Percentiles rank a stretch among this genome's conserved stretches.
Evolutionary conservation across 2,329 filamentous ascomycete genomes (phyloP).

Genomic region (Microcyclospora tardicrescens): DNA sequence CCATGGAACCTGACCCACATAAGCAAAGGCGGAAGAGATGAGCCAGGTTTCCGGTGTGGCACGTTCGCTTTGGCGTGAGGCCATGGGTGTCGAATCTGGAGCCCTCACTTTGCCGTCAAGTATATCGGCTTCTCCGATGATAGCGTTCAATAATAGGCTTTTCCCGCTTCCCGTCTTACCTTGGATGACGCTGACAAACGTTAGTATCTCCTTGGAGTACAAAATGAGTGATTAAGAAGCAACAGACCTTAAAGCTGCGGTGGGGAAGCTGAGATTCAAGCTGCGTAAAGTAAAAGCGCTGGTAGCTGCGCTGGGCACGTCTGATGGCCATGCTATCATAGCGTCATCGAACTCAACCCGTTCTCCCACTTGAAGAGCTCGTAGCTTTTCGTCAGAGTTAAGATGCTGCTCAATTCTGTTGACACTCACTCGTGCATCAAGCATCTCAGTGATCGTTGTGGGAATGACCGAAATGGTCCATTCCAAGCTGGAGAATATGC

Average conservation of each 20-base stretch:
- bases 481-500: neutral
- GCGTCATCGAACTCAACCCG: neutral
- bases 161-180: neutral
- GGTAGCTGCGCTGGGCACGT: neutral
- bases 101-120: neutral
- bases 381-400: neutral
- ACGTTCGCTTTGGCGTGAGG: no score
- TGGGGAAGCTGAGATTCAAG: no score
- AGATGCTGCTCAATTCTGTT: neutral
- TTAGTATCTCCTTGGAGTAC: neutral
- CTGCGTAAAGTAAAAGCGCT: neutral
- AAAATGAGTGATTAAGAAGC: no score
- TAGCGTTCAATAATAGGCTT: neutral
- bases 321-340: neutral
- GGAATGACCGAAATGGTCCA: neutral
- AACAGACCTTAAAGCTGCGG: no score
- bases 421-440: neutral
- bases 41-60: no score
- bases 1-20: slow-evolving; percentile 63
- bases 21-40: no score
- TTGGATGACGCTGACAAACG: neutral
- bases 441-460: neutral
- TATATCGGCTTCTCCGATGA: neutral
- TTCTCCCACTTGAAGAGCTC: neutral
- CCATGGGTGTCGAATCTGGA: neutral